Percentiles rank a stretch among this genome's conserved stretches.
phyloP scores from a whole-genome alignment of 2,329 filamentous ascomycete species.

The Epichloe brachyelytri region DNA sequence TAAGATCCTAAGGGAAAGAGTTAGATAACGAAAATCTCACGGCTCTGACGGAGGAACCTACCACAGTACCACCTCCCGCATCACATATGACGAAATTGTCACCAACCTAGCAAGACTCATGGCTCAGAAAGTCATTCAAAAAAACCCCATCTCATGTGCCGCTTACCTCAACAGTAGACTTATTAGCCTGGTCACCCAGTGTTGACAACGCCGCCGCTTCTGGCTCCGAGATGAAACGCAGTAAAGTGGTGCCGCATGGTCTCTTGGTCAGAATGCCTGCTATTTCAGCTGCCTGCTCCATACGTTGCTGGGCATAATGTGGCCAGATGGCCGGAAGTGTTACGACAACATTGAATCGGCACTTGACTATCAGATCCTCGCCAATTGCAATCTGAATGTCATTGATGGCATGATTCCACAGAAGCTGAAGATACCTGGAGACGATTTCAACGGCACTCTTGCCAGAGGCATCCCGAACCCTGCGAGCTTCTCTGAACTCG shows the following conservation, averaged over 20 bases:
- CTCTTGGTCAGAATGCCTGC: conserved; percentile 24
- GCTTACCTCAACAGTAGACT: conserved; percentile 11
- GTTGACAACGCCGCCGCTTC: conserved; percentile 31
- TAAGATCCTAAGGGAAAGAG: conserved; percentile 21
- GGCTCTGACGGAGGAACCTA: conserved; percentile 7
- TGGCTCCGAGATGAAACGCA: conserved; percentile 28
- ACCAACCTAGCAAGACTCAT: conserved; percentile 5
- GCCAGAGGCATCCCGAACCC: neutral
- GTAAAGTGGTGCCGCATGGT: conserved; percentile 14
- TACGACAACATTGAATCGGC: conserved; percentile 23
- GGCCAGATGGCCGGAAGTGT: conserved; percentile 36
- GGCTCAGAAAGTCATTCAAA: neutral
- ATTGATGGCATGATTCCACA: conserved; percentile 21
- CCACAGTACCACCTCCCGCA: conserved; percentile 25
- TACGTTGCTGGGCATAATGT: conserved; percentile 21
- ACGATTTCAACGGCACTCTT: conserved; percentile 18
- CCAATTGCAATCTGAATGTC: conserved; percentile 16
- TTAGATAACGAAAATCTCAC: neutral
- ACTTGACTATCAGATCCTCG: conserved; percentile 8
- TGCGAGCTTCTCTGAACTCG: conserved; percentile 9
- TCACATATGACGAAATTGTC: conserved; percentile 21
- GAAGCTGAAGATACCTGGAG: conserved; percentile 15
- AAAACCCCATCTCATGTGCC: neutral
- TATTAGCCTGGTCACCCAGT: conserved; percentile 15
- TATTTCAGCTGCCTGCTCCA: conserved; percentile 20